Evolutionary conservation across 1,139 yeast genomes (phyloP), one percentile per base, ranked within the genome.

Genomic region (Pichia sp.): DNA sequence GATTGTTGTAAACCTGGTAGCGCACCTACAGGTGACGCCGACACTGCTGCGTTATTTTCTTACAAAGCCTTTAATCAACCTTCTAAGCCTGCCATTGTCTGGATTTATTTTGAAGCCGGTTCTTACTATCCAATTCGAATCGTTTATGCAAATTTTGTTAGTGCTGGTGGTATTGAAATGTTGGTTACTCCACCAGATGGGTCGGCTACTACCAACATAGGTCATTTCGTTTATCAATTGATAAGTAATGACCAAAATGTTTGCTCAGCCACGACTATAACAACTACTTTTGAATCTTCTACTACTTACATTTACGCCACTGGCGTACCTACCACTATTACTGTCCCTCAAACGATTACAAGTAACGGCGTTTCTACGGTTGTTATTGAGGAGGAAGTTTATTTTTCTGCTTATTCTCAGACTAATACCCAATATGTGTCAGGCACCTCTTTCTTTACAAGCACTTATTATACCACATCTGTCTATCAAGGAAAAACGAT

Each of bases 91-190:
- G 53, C 62, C 32, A 50, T 50, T 40, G 55, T 61, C 30, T 31
- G 34, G 34, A 11, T 31, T 31, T 63, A 61, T 47, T 53, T 63
- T 19, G 53, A 56, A 36, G 60, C 47, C 10, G 68, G 67, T 29
- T 43, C 52, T 23, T 66, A 62, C 43, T 68, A 67, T 50, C 72
- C 72, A 44, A 54, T 68, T 16, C 63, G 61, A 56, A 55, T 68
- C 23, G 64, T 67, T 38, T 65, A 58, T 47, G 48, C 59, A 8
- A 62, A 64, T 41, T 49, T 47, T n/a, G 36, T 51, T 11, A 49
- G 55, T 32, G 55, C 49, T 53, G 49, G 44, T 48, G 19, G 40
- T 43, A n/a, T 51, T 8, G 13, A 41, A 10, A 45, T 53, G 32
- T 10, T 13, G 16, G 49, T 54, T 45, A 38, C 26, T 8, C 48